A percentile compares a stretch with the other conserved stretches of the same genome.
These are phyloP conservation scores for Zea mays DNA, from an alignment of 176 grass and related monocot genomes.

Conservation along the genomic window Zm-B73-REFERENCE-NAM-5.0 NC_050098.1:29213501-29214000, in stretches of 20 bases:
- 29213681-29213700: background rate
- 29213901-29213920: conserved; percentile 55
- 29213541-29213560: conserved; percentile 43
- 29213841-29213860: conserved; percentile 82
- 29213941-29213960: conserved; percentile 66
- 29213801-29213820: conserved; percentile 78
- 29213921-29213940: conserved; percentile 71
- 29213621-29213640: conserved; percentile 44
- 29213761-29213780: conserved; percentile 77
- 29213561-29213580: conserved; percentile 14
- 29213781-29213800: conserved; percentile 87
- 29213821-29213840: conserved; percentile 54
- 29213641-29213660: background rate
- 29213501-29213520: conserved; percentile 13
- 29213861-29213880: conserved; percentile 81
- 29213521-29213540: conserved; percentile 20
- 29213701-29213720: conserved; percentile 53
- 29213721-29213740: conserved; percentile 38
- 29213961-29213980: conserved; percentile 60
- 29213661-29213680: background rate
- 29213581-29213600: conserved; percentile 33
- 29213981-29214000: conserved; percentile 41
- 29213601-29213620: conserved; percentile 44
- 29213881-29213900: conserved; percentile 54
- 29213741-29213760: conserved; percentile 14